phyloP scores from a whole-genome alignment of 371 early-diverging fungal genomes.

The Saksenaea vasiformis region DNA sequence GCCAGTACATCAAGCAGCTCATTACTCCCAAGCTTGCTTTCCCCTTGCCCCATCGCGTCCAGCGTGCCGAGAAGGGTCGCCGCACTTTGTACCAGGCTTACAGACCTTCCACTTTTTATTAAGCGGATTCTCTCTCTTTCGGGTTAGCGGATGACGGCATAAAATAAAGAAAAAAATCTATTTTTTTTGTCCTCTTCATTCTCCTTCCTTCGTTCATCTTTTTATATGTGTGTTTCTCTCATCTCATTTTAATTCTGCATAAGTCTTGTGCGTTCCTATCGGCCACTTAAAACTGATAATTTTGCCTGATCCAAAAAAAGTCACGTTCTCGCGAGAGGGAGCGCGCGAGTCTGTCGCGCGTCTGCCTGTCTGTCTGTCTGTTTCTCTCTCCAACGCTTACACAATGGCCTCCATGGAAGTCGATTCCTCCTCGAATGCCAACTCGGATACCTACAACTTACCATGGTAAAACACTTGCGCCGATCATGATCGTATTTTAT shows the following conservation, averaged over 20 bases:
- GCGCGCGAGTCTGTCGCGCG: too few species aligned
- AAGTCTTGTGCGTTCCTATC: too few species aligned
- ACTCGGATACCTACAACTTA: slow-evolving; percentile 11
- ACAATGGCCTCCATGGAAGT: slow-evolving; percentile 17
- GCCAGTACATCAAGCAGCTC: slow-evolving; percentile 97
- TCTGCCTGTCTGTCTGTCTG: too few species aligned
- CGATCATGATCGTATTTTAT: neutral
- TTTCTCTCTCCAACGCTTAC: neutral
- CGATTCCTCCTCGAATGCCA: slow-evolving; percentile 9
- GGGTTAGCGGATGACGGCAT: slow-evolving; percentile 1
- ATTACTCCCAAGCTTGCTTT: slow-evolving; percentile 88
- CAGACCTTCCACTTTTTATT: slow-evolving; percentile 91
- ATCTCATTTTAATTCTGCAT: too few species aligned
- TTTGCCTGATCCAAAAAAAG: too few species aligned
- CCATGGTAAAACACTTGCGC: slow-evolving; percentile 14
- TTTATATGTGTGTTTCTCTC: too few species aligned
- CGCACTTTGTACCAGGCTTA: slow-evolving; percentile 85
- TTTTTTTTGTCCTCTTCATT: neutral
- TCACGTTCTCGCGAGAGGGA: neutral
- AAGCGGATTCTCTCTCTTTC: slow-evolving; percentile 18
- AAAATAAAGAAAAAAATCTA: neutral
- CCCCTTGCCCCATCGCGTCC: slow-evolving; percentile 97
- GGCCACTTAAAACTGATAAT: too few species aligned
- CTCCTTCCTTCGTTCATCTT: neutral
- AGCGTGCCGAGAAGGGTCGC: slow-evolving; percentile 71